Percentiles rank a stretch among this genome's conserved stretches.
phyloP scores from a whole-genome alignment of 1,284 basidiomycete genomes.

The Puccinia coronata region DNA sequence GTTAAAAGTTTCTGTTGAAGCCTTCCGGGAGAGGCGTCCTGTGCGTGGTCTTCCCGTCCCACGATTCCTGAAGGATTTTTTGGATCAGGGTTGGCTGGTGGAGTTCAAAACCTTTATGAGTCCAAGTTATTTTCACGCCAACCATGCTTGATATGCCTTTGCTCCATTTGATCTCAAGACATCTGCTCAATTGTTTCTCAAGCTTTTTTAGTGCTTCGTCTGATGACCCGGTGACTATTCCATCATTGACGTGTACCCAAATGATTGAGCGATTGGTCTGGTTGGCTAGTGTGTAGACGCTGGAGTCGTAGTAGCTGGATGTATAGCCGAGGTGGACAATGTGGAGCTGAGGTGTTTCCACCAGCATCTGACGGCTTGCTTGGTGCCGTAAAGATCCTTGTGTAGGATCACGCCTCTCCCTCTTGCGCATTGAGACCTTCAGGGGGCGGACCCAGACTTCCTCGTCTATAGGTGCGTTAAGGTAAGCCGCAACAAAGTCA shows the following conservation, averaged over 20 bases:
- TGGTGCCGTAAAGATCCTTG: background rate
- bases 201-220: constrained; percentile 1
- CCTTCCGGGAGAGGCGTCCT: background rate
- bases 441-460: too few species aligned
- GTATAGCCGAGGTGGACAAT: background rate
- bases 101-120: background rate
- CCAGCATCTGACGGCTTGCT: constrained; percentile 24
- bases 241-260: constrained; percentile 27
- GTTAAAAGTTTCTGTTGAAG: background rate
- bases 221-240: background rate
- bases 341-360: constrained; percentile 11
- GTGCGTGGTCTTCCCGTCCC: background rate
- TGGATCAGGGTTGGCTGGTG: background rate
- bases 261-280: background rate
- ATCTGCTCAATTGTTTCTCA: background rate
- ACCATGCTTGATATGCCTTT: background rate
- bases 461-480: background rate
- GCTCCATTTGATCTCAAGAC: constrained; percentile 23
- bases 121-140: background rate
- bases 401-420: background rate
- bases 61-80: background rate
- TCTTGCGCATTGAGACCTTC: background rate
- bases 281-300: background rate
- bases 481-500: too few species aligned
- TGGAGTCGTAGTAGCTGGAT: background rate